phyloP scores from a whole-genome alignment of 129 eudicot species.

The Chrysanthemum makinoi region DNA sequence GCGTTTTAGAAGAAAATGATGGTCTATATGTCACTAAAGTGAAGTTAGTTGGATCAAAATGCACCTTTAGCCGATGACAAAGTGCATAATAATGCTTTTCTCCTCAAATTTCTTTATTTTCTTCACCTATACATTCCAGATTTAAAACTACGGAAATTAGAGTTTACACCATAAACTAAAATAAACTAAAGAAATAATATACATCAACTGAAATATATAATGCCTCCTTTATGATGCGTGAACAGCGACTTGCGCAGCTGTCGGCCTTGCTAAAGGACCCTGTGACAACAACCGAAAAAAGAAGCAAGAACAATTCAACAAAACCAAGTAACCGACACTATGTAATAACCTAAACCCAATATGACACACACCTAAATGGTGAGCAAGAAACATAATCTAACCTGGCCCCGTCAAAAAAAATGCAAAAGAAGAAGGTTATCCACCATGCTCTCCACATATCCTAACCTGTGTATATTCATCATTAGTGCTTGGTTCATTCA shows the following conservation, averaged over 20 bases:
- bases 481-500: constrained; percentile 11
- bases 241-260: constrained; percentile 6
- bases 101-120: too few species aligned
- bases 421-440: constrained; percentile 97
- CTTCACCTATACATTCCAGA: too few species aligned
- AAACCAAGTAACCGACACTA: not conserved
- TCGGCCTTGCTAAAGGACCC: constrained; percentile 9
- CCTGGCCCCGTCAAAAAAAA: constrained; percentile 81
- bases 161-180: too few species aligned
- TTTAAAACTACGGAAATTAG: too few species aligned
- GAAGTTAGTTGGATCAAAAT: too few species aligned
- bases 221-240: not conserved
- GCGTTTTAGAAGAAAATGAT: too few species aligned
- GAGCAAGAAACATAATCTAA: constrained; percentile 96
- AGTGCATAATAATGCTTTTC: too few species aligned
- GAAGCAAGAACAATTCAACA: not conserved
- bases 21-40: too few species aligned
- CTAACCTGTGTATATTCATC: constrained; percentile 54
- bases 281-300: not conserved
- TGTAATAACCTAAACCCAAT: too few species aligned
- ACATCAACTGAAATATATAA: not conserved
- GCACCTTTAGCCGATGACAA: too few species aligned
- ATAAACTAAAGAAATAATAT: too few species aligned
- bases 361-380: constrained; percentile 65
- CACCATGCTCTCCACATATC: constrained; percentile 99